These are phyloP conservation scores for Aspergillus ruber DNA, from an alignment of 2,329 filamentous ascomycete genomes.

Conservation along the genomic window DNA sequence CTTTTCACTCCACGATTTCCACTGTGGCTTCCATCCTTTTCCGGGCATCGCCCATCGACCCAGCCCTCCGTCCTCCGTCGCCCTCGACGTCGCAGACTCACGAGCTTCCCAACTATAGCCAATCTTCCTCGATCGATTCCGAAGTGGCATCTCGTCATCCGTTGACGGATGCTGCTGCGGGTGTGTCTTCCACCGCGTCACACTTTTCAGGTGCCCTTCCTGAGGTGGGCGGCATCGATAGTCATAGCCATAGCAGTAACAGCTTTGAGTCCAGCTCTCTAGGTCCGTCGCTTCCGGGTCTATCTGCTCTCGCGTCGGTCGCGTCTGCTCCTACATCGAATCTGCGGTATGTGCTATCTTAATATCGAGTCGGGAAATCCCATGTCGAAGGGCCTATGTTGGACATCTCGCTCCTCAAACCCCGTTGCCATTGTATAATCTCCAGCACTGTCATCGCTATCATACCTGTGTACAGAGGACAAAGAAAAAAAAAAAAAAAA, in stretches of 20 bases:
- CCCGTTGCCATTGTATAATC: neutral
- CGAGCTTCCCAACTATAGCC: slow-evolving; percentile 32
- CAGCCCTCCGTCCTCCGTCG: slow-evolving; percentile 41
- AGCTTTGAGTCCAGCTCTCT: slow-evolving; percentile 27
- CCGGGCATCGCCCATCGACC: slow-evolving; percentile 53
- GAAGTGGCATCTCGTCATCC: slow-evolving; percentile 43
- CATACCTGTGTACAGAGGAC: neutral
- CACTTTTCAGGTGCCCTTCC: slow-evolving; percentile 36
- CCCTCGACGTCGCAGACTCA: slow-evolving; percentile 34
- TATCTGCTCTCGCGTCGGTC: slow-evolving; percentile 55
- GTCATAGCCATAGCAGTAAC: slow-evolving; percentile 18
- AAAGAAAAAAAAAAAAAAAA: neutral
- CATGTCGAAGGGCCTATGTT: neutral
- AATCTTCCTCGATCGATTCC: slow-evolving; percentile 41
- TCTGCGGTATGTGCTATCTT: slow-evolving; percentile 42
- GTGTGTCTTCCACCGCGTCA: slow-evolving; percentile 50
- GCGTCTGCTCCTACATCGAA: slow-evolving; percentile 47
- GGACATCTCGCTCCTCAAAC: neutral
- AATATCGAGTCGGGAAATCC: neutral
- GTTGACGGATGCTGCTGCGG: slow-evolving; percentile 35
- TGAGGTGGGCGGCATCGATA: slow-evolving; percentile 24
- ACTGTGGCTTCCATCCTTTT: slow-evolving; percentile 55
- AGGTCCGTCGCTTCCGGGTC: slow-evolving; percentile 46
- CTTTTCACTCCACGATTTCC: slow-evolving; percentile 47
- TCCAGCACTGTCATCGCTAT: neutral